Evolutionary conservation across 192 early-diverging fungal genomes (phyloP).

Genomic region (Spizellomyces punctatus): DNA sequence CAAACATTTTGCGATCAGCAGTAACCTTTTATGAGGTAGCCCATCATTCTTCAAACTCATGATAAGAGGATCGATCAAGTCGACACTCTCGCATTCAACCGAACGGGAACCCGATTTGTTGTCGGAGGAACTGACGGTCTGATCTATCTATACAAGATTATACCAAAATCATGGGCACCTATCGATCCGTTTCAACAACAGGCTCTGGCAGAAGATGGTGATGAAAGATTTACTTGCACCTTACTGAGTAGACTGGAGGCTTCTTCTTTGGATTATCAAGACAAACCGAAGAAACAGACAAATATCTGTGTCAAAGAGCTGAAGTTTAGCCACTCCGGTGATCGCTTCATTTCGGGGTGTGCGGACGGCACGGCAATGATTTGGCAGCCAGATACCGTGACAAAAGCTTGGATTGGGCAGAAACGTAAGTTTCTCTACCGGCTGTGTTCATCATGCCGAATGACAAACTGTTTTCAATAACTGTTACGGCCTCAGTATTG

Average conservation of each 20-base stretch:
- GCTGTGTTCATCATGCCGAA: too few relatives aligned
- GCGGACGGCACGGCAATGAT: conserved; percentile 79
- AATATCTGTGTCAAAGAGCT: conserved; percentile 68
- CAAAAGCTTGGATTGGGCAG: conserved; percentile 61
- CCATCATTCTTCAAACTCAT: conserved; percentile 48
- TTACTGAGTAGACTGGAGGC: conserved; percentile 30
- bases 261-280: conserved; percentile 67
- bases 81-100: conserved; percentile 63
- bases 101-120: conserved; percentile 76
- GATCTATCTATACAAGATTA: conserved; percentile 75
- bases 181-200: not conserved
- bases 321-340: conserved; percentile 69
- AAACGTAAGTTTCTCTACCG: conserved; percentile 32
- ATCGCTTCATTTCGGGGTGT: conserved; percentile 71
- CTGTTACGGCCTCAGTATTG: too few relatives aligned
- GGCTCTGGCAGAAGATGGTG: not conserved
- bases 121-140: conserved; percentile 77
- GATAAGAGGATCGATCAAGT: conserved; percentile 29
- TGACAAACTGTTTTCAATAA: too few relatives aligned
- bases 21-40: conserved; percentile 56
- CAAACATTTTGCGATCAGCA: conserved; percentile 4
- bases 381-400: conserved; percentile 61
- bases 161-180: conserved; percentile 36
- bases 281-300: conserved; percentile 52
- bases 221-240: not conserved